Percentiles rank a stretch among this genome's conserved stretches.
These are phyloP conservation scores for Emergomyces africanus DNA, from an alignment of 2,329 filamentous ascomycete genomes.

Conservation along the genomic window DNA sequence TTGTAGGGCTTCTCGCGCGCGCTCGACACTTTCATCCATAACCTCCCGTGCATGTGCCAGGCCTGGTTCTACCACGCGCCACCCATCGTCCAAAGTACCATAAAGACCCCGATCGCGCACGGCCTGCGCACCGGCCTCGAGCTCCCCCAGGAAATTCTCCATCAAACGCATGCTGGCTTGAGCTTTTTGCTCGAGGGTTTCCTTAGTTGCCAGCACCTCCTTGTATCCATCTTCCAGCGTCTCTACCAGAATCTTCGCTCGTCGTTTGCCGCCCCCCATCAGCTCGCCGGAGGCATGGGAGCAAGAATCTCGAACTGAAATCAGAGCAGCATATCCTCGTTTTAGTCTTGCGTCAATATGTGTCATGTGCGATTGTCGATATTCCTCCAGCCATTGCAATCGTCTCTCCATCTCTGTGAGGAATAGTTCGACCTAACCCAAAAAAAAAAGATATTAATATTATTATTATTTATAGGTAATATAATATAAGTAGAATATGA, in stretches of 20 bases:
- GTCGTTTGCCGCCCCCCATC: conserved; percentile 70
- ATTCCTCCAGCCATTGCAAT: conserved; percentile 77
- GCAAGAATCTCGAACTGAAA: conserved; percentile 77
- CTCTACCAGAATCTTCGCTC: conserved; percentile 81
- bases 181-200: conserved; percentile 83
- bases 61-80: conserved; percentile 67
- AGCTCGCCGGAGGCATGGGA: conserved; percentile 82
- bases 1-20: conserved; percentile 69
- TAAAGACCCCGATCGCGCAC: conserved; percentile 65
- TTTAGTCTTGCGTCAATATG: conserved; percentile 74
- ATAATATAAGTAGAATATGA: not conserved
- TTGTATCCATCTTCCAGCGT: conserved; percentile 81
- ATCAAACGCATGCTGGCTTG: conserved; percentile 75
- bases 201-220: conserved; percentile 69
- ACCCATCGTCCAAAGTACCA: conserved; percentile 65
- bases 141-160: conserved; percentile 71
- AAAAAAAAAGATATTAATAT: not conserved
- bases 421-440: conserved; percentile 32
- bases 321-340: conserved; percentile 71
- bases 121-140: conserved; percentile 71
- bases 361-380: conserved; percentile 67
- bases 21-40: conserved; percentile 61
- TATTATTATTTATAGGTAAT: no score
- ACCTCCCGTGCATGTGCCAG: conserved; percentile 62
- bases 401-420: conserved; percentile 74